Evolutionary conservation across 164 flowering plant species (phyloP), one percentile per base, ranked within the genome.

Genomic region (Malania oleifera): DNA sequence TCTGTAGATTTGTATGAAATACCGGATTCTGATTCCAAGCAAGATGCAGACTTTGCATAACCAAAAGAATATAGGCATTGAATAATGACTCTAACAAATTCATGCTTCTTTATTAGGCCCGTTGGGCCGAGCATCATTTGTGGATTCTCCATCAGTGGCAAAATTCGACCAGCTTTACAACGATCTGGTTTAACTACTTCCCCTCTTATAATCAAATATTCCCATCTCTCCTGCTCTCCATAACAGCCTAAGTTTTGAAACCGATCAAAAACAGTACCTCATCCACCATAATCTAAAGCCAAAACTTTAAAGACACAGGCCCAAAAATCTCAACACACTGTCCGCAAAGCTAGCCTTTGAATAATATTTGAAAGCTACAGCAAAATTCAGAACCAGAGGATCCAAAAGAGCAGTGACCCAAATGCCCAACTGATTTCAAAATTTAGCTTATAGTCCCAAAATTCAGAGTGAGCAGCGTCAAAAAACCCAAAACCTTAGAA

Each of bases 21-120:
- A 2, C 84, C 79, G 7, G 98, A 89, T 61, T 92, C 98, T 1
- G 69, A 70, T 70, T 92, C 98, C 64, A 89, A 70, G 61, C 76
- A 72, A 7, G 74, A 62, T 0, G 91, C 98, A 45, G 95, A 73
- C 20, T 73, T 80, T 3, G 37, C 53, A 57, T 81, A 89, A n/a
- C 96, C 98, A 51, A 89, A 66, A 8, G 96, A 81, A 62, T 78
- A 73, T 23, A 92, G 74, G 52, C 80, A 78, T 44, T 84, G 93
- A 59, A 84, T 66, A 22, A 89, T 73, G 46, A 84, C 57, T 50
- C 92, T 74, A 1, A 87, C 75, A 54, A 89, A 83, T 70, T 91
- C 96, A 23, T 75, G 66, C 68, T 68, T 80, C 64, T 70, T 82
- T 28, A 91, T 73, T 24, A 83, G 29, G 25, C 87, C 87, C 66